Base-by-base conservation (phyloP, 371 early-diverging fungal species). In the Fennellomyces sp. region DNA sequence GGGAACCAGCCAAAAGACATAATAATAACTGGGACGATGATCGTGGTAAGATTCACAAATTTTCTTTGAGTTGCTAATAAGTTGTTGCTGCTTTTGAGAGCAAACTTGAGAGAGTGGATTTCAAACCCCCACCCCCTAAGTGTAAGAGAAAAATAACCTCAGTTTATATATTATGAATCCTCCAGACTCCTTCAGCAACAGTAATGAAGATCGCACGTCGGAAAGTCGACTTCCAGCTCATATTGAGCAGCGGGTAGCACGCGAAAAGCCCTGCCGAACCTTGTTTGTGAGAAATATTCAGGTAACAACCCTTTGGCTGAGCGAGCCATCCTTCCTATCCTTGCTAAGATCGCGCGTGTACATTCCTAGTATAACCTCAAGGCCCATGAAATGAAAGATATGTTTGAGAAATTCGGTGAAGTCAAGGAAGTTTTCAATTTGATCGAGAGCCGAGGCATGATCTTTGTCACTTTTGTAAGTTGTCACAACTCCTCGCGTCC, bases 391-490 rank as follows among this genome's bases (percentile, higher is more conserved):
- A 56, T 83, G n/a, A 65, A 65, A 55, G 61, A 42, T 19, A 63
- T 70, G 50, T 83, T 76, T 65, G 73, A 66, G 45, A 60, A 71
- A 47, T 80, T 60, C 69, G 84, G 84, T 36, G 81, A 82, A 52
- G 70, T 83, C 31, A 75, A 70, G 58, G 82, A 81, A 31, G 59
- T 81, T 0, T 84, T 76, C 51, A 69, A 78, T 63, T 38, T 76
- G 41, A 76, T 80, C 53, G 73, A 74, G 45, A 64, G 59, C 19
- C 72, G 83, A 62, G 85, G 85, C 47, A 81, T 84, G 75, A 72
- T 77, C 10, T 84, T 83, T 58, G 60, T 84, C 35, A 80, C 76
- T 28, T 84, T 68, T 66, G 84, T 83, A 76, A 76, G 84, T 63
- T 27, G 42, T 0, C 6, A 19, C 2, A 17, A 29, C 41, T n/a